Evolutionary conservation across 495 filamentous ascomycete genomes (phyloP), one percentile per base, ranked within the genome.

Genomic region (Penicillium paxilli): DNA sequence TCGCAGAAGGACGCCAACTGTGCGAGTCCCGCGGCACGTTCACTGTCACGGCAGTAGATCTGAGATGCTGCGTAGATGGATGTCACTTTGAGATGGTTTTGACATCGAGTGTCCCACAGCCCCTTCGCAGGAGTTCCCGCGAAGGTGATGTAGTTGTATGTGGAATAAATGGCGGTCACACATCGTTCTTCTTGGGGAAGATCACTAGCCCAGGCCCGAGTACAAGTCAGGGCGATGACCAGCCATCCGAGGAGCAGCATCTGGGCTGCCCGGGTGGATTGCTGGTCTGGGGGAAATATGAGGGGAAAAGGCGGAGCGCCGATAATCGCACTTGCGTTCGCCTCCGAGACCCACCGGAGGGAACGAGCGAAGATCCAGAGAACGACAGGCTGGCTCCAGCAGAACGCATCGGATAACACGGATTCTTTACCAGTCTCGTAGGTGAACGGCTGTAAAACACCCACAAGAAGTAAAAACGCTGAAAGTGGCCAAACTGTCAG

Each of bases 41-140:
- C 71, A 1, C 9, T 16, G 0, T 70, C 59, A 11, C 20, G 28
- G 32, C 74, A 79, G 38, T 74, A 73, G 0, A 66, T 35, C 1
- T 70, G 62, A 1, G 70, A 58, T 1, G 71, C 57, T 4, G 73
- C 73, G 44, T 76, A 78, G 14, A 74, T 73, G 7, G 73, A 78
- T 4, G 58, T 65, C 6, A 73, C 68, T 24, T 62, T 53, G 0
- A 73, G 47, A 0, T 65, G 59, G 37, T 75, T 72, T 23, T 66
- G 67, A 48, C 75, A 78, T 42, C 66, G 56, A 1, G 55, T 55
- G 5, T 63, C 54, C 58, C 68, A 76, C 32, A 61, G 52, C 0
- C 63, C 63, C 11, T 46, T 56, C 16, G 61, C 46, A 2, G 63
- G 55, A 23, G 49, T 14, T 2, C 66, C 71, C 9, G 59, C 49